Percentiles rank a stretch among this genome's conserved stretches.
These are phyloP conservation scores for Plantago major DNA, from an alignment of 257 asterid genomes.

Conservation along the genomic window DNA sequence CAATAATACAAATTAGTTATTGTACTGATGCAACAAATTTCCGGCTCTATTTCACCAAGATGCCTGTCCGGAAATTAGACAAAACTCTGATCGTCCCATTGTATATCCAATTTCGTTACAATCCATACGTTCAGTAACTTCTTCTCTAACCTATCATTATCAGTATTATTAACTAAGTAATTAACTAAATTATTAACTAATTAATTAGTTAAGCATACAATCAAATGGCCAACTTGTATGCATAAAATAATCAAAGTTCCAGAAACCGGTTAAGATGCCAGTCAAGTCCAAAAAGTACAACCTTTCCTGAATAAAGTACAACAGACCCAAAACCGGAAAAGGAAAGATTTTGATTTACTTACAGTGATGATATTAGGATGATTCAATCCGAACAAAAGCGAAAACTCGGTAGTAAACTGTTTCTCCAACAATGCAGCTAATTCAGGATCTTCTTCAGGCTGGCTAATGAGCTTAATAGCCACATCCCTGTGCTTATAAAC, in stretches of 20 bases:
- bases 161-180: too few relatives aligned
- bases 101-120: too few relatives aligned
- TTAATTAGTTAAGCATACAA: too few relatives aligned
- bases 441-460: constrained; percentile 91
- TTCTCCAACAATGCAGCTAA: constrained; percentile 86
- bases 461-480: constrained; percentile 91
- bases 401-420: constrained; percentile 85
- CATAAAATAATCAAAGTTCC: background rate
- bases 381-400: constrained; percentile 65
- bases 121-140: too few relatives aligned
- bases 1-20: too few relatives aligned
- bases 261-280: background rate
- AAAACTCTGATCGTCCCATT: too few relatives aligned
- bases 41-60: too few relatives aligned
- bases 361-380: constrained; percentile 95
- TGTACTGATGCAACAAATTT: too few relatives aligned
- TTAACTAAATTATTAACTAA: too few relatives aligned
- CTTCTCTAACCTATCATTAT: too few relatives aligned
- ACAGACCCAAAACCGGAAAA: background rate
- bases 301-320: background rate
- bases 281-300: constrained; percentile 16
- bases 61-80: too few relatives aligned
- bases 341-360: constrained; percentile 15
- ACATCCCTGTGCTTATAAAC: constrained; percentile 81
- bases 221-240: too few relatives aligned